Conservation (phyloP, 805 yeast species). For the Lipomyces japonicus region DNA sequence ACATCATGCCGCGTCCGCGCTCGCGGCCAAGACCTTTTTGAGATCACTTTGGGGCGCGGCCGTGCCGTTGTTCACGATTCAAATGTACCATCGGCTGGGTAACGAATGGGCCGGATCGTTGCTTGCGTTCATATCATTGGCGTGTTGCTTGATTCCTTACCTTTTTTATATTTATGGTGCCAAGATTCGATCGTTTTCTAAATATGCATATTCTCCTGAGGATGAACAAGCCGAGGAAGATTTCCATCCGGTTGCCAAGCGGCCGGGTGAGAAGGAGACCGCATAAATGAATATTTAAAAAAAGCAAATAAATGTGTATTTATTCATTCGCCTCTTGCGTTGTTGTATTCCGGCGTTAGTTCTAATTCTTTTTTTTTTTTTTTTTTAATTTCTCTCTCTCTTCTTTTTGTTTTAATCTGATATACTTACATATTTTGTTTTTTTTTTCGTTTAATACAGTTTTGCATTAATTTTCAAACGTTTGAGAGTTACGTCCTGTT, state of each 20-base stretch:
- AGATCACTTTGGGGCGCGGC: constrained; percentile 54
- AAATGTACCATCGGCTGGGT: constrained; percentile 54
- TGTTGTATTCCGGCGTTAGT: neutral
- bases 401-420: too few species aligned
- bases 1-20: constrained; percentile 65
- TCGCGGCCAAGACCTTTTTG: constrained; percentile 73
- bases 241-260: too few species aligned
- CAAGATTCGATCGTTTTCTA: constrained; percentile 49
- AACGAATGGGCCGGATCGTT: constrained; percentile 57
- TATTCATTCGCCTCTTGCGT: neutral
- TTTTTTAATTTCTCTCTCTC: neutral
- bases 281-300: neutral
- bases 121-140: constrained; percentile 91
- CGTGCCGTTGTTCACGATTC: constrained; percentile 56
- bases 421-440: too few species aligned
- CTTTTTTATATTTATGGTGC: constrained; percentile 51
- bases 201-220: constrained; percentile 46
- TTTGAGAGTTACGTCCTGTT: too few species aligned
- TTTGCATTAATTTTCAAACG: neutral
- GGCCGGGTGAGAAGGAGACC: neutral
- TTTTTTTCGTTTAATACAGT: too few species aligned
- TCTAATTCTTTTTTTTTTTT: neutral
- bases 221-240: neutral
- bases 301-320: neutral
- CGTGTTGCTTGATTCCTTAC: constrained; percentile 87